Conservation (phyloP, 306 rosid genomes). For the Macrotyloma uniflorum region DNA sequence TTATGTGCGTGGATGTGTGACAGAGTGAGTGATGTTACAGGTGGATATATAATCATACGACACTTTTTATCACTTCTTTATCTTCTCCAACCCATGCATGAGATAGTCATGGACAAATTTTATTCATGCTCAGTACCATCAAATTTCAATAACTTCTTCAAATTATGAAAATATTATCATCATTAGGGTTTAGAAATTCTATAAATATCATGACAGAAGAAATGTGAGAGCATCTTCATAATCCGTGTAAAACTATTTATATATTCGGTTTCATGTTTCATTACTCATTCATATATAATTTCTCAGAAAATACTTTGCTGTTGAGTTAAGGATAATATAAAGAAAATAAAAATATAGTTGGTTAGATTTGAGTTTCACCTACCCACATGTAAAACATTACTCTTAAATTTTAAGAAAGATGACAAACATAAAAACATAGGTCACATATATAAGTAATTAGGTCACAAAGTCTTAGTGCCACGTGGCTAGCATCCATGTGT, state of each 20-base stretch:
- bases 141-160: background rate
- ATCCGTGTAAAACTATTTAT: background rate
- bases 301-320: background rate
- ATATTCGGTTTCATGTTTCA: too few relatives aligned
- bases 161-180: background rate
- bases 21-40: background rate
- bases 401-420: background rate
- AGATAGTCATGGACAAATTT: background rate
- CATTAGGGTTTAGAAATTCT: background rate
- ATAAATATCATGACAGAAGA: background rate
- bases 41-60: background rate
- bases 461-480: slow-evolving; percentile 40
- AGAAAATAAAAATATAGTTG: too few relatives aligned
- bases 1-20: background rate
- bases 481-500: slow-evolving; percentile 53
- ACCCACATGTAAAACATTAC: background rate
- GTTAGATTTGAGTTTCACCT: background rate
- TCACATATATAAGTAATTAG: slow-evolving; percentile 12
- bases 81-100: background rate
- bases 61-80: background rate
- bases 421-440: slow-evolving; percentile 3
- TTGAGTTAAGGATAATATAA: background rate
- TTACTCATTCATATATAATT: background rate
- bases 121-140: background rate
- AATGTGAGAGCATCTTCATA: background rate